phyloP scores from a whole-genome alignment of 768 basidiomycete species.

The Hygrocybe coccinea region DNA sequence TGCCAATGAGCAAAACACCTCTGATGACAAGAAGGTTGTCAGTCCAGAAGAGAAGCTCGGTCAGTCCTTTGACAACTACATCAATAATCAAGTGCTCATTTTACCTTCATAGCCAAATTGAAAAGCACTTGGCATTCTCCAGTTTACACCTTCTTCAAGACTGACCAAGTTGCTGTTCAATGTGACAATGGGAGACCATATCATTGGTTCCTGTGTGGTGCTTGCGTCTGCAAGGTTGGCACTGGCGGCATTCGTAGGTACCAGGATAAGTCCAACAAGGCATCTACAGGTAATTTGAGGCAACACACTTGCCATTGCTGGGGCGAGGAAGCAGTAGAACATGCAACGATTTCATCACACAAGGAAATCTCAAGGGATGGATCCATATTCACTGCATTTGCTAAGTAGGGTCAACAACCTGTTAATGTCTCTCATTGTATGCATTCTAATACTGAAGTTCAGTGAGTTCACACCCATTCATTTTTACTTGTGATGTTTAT shows the following conservation, averaged over 20 bases:
- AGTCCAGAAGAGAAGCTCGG: background rate
- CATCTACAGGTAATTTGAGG: conserved; percentile 26
- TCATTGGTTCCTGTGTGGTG: conserved; percentile 24
- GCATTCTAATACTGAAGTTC: conserved; percentile 22
- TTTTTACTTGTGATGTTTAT: background rate
- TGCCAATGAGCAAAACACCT: background rate
- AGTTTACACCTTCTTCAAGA: conserved; percentile 26
- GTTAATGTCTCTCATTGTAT: conserved; percentile 27
- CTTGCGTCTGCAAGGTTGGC: conserved; percentile 11
- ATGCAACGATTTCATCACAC: conserved; percentile 4
- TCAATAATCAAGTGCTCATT: background rate
- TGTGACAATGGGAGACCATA: conserved; percentile 13
- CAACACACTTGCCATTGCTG: conserved; percentile 27
- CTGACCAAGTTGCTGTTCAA: conserved; percentile 11
- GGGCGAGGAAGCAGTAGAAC: conserved; percentile 22
- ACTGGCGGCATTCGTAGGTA: conserved; percentile 13
- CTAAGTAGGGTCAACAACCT: conserved; percentile 23
- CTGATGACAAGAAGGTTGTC: background rate
- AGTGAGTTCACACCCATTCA: conserved; percentile 13
- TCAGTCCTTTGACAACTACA: background rate
- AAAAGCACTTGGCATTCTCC: conserved; percentile 24
- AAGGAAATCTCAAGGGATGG: conserved; percentile 7
- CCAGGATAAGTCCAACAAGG: conserved; percentile 19
- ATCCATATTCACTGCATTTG: conserved; percentile 26
- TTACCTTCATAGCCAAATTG: conserved; percentile 12